These are phyloP conservation scores for Pinus taeda DNA, from an alignment of 75 land plant genomes.

Conservation along the genomic window DNA sequence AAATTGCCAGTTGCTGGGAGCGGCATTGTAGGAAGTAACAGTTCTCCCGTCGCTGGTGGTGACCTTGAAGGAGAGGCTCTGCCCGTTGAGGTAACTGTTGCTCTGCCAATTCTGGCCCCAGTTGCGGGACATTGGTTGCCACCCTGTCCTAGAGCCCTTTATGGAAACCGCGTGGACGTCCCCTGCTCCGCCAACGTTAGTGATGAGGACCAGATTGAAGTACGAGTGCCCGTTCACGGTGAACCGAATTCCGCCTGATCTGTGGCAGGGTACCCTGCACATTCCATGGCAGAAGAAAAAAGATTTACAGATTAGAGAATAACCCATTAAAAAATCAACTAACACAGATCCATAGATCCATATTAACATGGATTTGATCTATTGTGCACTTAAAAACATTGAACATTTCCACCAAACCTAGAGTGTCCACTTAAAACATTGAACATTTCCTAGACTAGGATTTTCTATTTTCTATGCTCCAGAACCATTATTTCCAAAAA, in stretches of 20 bases:
- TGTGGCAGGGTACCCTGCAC: slow-evolving; percentile 5
- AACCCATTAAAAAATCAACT: too few species aligned
- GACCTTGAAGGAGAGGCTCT: slow-evolving; percentile 9
- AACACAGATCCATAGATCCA: too few species aligned
- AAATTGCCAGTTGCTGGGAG: slow-evolving; percentile 6
- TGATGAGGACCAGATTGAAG: slow-evolving; percentile 10
- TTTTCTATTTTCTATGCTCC: too few species aligned
- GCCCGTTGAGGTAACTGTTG: slow-evolving; percentile 6
- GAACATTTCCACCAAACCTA: too few species aligned
- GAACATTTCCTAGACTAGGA: too few species aligned
- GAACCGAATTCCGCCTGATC: slow-evolving; percentile 12
- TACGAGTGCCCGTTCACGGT: slow-evolving; percentile 5
- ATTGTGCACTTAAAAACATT: too few species aligned
- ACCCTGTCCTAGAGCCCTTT: slow-evolving; percentile 12
- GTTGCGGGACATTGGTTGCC: slow-evolving; percentile 8
- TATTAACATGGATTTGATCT: too few species aligned
- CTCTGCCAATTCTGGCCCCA: slow-evolving; percentile 20
- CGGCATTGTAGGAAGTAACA: slow-evolving; percentile 6
- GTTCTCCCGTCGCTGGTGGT: slow-evolving; percentile 9
- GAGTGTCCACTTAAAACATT: too few species aligned
- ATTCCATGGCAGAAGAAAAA: too few species aligned
- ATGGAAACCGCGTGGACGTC: slow-evolving; percentile 10
- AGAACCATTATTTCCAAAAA: too few species aligned
- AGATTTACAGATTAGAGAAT: too few species aligned
- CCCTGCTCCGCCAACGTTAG: slow-evolving; percentile 16